Evolutionary conservation across 352 stramenopile species (phyloP), one percentile per base, ranked within the genome.

Genomic region (Discostella stelligera): DNA sequence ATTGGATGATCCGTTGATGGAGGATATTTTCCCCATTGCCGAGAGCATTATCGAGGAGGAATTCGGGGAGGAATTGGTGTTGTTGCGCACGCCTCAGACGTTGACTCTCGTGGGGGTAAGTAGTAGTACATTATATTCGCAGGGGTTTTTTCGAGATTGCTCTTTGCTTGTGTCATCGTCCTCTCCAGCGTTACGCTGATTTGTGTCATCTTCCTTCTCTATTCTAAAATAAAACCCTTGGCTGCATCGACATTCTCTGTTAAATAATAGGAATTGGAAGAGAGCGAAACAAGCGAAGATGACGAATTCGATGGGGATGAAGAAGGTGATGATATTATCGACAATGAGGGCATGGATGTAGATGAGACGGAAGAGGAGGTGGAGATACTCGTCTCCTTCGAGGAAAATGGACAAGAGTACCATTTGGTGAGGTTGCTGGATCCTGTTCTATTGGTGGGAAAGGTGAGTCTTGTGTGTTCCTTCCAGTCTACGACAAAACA

Each of bases 401-500:
- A 94, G 55, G 80, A 91, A 66, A 52, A 85, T 32, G 84, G 69
- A 3, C 84, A 71, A 44, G 85, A 92, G 67, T 91, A 85, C 66
- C 83, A 90, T 68, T 62, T 94, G 10, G 88, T 92, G n/a, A 69
- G 86, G 27, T 66, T 94, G 50, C 64, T 94, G 32, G 86, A 92
- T 80, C 89, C 89, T 54, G 79, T 94, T 18, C 65, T 94, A 44
- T 80, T 94, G 75, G 89, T 94, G 48, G 89, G 85, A 32, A 92
- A 91, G 71, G 64, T 70, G 39, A 73, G 86, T 60, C 20, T 50
- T 3, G n/a, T n/a, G n/a, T n/a, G 63, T 46, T 21, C 37, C 18
- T 65, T 14, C 9, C 2, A 32, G 27, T 32, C 27, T 32, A 32
- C 27, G n/a, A n/a, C n/a, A n/a, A n/a, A n/a, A n/a, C n/a, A n/a